Evolutionary conservation across 139 green algal species (phyloP), one percentile per base, ranked within the genome.

Genomic region (Yamagishiella unicocca): DNA sequence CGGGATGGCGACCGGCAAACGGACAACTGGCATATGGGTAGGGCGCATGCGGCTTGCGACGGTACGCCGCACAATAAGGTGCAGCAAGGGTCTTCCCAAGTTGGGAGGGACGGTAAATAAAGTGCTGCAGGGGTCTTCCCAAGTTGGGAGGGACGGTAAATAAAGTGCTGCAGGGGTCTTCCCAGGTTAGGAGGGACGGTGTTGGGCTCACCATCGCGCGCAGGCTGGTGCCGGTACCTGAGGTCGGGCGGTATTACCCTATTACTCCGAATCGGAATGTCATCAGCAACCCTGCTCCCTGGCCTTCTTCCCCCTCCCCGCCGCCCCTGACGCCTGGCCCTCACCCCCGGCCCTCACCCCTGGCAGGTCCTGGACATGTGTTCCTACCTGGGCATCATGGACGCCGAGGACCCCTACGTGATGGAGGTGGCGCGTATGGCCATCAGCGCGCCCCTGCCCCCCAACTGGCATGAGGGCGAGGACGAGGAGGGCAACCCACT

Each of bases 281-380:
- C 50, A 17, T 12, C 50, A 58, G 50, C 12, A 58, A 17, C 50
- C 50, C n/a, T n/a, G 50, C 12, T 58, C 50, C 17, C n/a, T 6
- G 19, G 17, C 22, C 58, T 27, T 31, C 19, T 67, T 9, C 33
- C 7, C 67, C 19, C 35, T 21, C 46, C 46, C 2, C 33, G 3
- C 5, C 6, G 33, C 40, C 72, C 24, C 7, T 6, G 29, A 4
- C 43, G 2, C 29, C 27, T 8, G 1, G 43, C 27, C 29, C 43
- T 4, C 43, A 43, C n/a, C 8, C 27, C 27, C 29, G 5, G 4
- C 43, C 43, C n/a, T 17, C 71, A 17, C 31, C 31, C 31, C 31
- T 9, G 29, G 12, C 84, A 95, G 91, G 83, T 92, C 9, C n/a
- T 82, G 22, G 83, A 91, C n/a, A 96, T 96, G 93, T 92, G 83